Conservation (phyloP, 2,329 filamentous ascomycete genomes). For the Aspergillus sp. region DNA sequence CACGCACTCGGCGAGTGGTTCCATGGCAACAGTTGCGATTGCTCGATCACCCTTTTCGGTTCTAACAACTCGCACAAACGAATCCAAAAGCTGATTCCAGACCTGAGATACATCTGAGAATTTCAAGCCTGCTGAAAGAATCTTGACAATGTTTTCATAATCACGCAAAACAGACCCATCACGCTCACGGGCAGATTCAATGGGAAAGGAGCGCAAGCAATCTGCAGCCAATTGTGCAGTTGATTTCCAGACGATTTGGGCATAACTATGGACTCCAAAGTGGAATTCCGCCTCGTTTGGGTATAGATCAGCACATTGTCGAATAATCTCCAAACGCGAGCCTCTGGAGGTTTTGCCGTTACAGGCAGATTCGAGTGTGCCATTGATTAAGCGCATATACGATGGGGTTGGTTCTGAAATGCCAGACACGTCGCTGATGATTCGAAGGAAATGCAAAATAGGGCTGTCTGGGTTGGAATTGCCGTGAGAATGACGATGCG, state of each 20-base stretch:
- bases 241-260: conserved; percentile 30
- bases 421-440: conserved; percentile 21
- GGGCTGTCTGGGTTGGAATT: conserved; percentile 30
- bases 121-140: conserved; percentile 58
- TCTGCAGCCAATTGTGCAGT: conserved; percentile 27
- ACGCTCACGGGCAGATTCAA: conserved; percentile 38
- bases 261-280: conserved; percentile 7
- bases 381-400: conserved; percentile 24
- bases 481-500: conserved; percentile 21
- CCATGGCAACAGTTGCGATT: conserved; percentile 62
- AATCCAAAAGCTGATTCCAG: conserved; percentile 53
- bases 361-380: conserved; percentile 28
- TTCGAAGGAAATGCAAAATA: conserved; percentile 34
- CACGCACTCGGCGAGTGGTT: conserved; percentile 61
- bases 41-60: conserved; percentile 64
- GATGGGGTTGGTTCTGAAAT: conserved; percentile 15
- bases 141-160: conserved; percentile 63
- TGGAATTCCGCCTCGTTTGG: conserved; percentile 9
- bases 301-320: conserved; percentile 30
- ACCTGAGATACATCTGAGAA: conserved; percentile 22
- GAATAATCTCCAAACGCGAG: conserved; percentile 33
- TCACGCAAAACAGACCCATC: conserved; percentile 57
- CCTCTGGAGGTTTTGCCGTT: conserved; percentile 29
- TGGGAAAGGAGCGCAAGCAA: conserved; percentile 37
- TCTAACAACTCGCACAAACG: conserved; percentile 53